Base-by-base conservation (phyloP, 1,139 yeast species). In the Ashbya aceris region DNA sequence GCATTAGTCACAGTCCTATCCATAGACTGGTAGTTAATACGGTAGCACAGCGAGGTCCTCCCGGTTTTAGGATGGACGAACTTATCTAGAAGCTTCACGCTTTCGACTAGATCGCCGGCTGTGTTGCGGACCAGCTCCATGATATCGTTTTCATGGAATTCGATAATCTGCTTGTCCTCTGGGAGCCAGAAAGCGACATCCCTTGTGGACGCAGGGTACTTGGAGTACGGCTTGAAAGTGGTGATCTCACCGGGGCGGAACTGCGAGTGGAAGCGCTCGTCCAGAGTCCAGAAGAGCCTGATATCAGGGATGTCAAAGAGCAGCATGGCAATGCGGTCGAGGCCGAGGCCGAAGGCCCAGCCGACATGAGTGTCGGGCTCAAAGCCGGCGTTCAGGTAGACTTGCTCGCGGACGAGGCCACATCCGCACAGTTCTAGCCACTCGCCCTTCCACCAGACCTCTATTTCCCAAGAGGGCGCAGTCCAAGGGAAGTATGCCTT, bases 401-500 rank as follows among this genome's bases (percentile, higher is more conserved):
- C 94, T 40, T 77, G 77, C 53, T 86, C 84, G 54, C 77, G 79
- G 3, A 87, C 95, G 38, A 91, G 73, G 23, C 99, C 99, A 63
- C 95, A 85, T 1, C 99, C 99, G 58, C 96, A 86, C 62, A 95
- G 80, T 66, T 91, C 99, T 34, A 91, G 70, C 98, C 98, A 93
- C 53, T 89, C 95, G 34, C 94, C 95, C 60, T 89, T 85, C 97
- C 97, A 93, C 93, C 95, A 89, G 5, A 91, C 95, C 64, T 91
- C 99, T 52, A 93, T 86, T 58, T 91, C 97, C 91, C 95, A 91
- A 29, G 96, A 85, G 6, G 99, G 99, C 1, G 95, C 79, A 2
- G 99, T 91, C 96, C 97, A 91, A 4, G 99, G 99, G 68, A 91
- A 91, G 56, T 81, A 86, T 0, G 94, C 95, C 58, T 85, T 95